Conservation (phyloP, 148 eudicot species). For the Chenopodium berlandieri region DNA sequence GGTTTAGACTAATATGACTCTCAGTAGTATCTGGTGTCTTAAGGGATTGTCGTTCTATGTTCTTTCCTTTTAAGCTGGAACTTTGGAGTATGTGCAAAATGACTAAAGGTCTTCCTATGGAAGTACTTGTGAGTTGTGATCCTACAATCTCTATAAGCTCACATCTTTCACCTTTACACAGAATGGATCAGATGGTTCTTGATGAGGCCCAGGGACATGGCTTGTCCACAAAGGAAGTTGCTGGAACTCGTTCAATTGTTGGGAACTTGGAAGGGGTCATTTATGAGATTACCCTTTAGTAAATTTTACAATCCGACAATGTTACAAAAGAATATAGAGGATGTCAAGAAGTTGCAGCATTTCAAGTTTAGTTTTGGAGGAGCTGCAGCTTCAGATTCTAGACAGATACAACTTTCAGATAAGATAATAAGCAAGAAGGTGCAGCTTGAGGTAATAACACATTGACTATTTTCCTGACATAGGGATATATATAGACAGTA, state of each 20-base stretch:
- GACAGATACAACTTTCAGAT: neutral
- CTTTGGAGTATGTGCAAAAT: neutral
- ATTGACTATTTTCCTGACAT: neutral
- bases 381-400: neutral
- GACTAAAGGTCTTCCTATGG: neutral
- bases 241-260: slow-evolving; percentile 55
- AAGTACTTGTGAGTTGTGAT: neutral
- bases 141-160: neutral
- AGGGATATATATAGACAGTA: neutral
- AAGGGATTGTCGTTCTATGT: neutral
- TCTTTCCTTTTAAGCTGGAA: neutral
- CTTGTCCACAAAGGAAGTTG: slow-evolving; percentile 51
- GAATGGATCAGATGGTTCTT: slow-evolving; percentile 75
- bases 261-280: slow-evolving; percentile 63
- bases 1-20: neutral
- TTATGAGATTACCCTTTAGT: slow-evolving; percentile 55
- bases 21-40: neutral
- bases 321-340: neutral
- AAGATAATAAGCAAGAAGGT: neutral
- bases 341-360: neutral
- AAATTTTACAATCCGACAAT: slow-evolving; percentile 1
- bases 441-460: neutral
- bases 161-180: slow-evolving; percentile 29
- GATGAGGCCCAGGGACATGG: slow-evolving; percentile 67
- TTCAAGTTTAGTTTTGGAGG: neutral